Evolutionary conservation across 192 early-diverging fungal genomes (phyloP), one percentile per base, ranked within the genome.

Genomic region (Rhizophagus prolifer): DNA sequence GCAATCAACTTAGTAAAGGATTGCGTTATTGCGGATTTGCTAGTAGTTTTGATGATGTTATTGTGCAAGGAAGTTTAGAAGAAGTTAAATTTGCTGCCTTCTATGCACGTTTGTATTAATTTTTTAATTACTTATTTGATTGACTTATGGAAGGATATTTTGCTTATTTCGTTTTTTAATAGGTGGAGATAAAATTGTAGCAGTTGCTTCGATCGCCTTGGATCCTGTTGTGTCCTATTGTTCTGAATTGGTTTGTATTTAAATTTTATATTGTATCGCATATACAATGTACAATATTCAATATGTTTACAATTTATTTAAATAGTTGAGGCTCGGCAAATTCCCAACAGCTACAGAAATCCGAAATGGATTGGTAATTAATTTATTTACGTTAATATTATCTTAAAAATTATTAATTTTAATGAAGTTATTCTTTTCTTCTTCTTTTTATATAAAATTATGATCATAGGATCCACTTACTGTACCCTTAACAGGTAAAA

Each of bases 1-100:
- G 85, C 23, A 84, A 81, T 25, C 85, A 87, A 68, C 85, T 77
- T 70, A 86, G 85, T 47, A 88, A 87, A 65, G 86, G 82, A 31
- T 47, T 90, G 34, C 80, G 89, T 13, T 90, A 88, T 77, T 72
- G 80, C 70, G 89, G 89, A 34, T 84, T 86, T 63, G 86, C 86
- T 21, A 76, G 64, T 25, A 70, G 77, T 13, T 90, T 84, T 80
- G 89, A 90, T 75, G 86, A 88, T 60, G 78, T 88, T 44, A 82
- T 85, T 63, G 78, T 86, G 25, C 75, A 82, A 9, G 83, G 83
- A 54, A 66, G 63, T 66, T 21, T 80, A 30, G 75, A 82, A 47
- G 74, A 69, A 21, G 28, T 79, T 9, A 41, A 72, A 26, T 82
- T 79, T 79, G 81, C 73, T 10, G 81, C 70, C 0, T 82, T 77